Base-by-base conservation (phyloP, 371 early-diverging fungal species). In the Haplosporangium sp. region DNA sequence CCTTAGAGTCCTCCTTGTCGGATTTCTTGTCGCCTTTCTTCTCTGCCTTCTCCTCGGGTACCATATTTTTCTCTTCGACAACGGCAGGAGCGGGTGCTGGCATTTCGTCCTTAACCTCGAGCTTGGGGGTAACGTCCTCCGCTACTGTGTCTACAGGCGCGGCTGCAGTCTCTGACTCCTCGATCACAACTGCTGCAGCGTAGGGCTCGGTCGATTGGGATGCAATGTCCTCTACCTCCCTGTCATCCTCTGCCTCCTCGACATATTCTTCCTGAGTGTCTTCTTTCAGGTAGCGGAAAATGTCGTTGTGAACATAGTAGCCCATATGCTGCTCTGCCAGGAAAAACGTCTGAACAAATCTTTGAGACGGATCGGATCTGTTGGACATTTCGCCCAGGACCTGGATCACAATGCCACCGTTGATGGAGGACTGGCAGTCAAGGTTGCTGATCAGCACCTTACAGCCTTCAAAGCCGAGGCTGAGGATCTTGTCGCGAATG, bases 261-360 rank as follows among this genome's bases (percentile, higher is more conserved):
- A 14, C 41, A 40, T 77, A 60, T 6, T 80, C 82, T 55, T 83
- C 84, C 7, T 55, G 75, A 14, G 84, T 67, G 58, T 93, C 95
- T 40, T 97, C 97, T 80, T 91, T 93, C 67, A 97, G 76, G 85
- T 91, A 98, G 56, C 98, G 92, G 83, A 97, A 91, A 61, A 98
- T 94, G 81, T 97, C 97, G 83, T 96, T 98, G 75, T 92, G 85
- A 23, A 96, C 94, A 77, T 90, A 96, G 84, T 91, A 98, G 14
- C 98, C 96, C 58, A 89, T 88, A 16, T 92, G 92, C 80, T 96
- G 95, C 74, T 90, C 90, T 45, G 95, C 96, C 50, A 98, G 82
- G 72, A 95, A 92, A 82, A 98, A 98, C 18, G 97, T 95, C 77
- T 97, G 96, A 40, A 88, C 91, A 74, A 97, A 98, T 80, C 93